Base-by-base conservation (phyloP, 495 filamentous ascomycete genomes). In the Halenospora varia region DNA sequence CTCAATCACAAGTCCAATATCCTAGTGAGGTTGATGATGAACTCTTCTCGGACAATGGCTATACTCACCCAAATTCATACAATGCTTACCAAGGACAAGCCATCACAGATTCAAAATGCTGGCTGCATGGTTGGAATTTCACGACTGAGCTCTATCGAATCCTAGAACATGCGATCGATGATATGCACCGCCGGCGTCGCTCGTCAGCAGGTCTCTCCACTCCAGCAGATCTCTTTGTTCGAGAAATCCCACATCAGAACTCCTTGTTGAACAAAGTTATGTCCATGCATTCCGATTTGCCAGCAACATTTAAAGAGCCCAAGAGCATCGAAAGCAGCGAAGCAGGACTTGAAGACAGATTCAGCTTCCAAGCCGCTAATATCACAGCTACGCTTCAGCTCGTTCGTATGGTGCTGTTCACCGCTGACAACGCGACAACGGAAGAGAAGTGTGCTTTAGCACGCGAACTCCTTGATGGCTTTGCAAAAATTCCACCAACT, bases 101-200 rank as follows among this genome's bases (percentile, higher is more conserved):
- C 11, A 56, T 53, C 20, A 39, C 35, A 2, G 64, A 69, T 17
- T 62, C 63, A 1, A 55, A 63, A 13, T 66, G 64, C n/a, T 81
- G 77, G 77, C 62, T 81, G 17, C 70, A 68, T 24, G 77, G 77
- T 8, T 80, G 76, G 75, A 80, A 81, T 51, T 81, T 79, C 53
- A 73, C 70, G 18, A 79, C 75, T 0, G 76, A 81, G 55, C 67
- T 80, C 0, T 80, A 80, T 61, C 72, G 77, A 8, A 69, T 80
- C 10, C 56, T 81, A 10, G 76, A 81, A 56, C 73, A 79, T 51
- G 68, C 72, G 0, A 63, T 79, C 1, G 72, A 72, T 62, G 66
- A 65, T 18, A 64, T 71, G 62, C 41, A 65, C 62, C 24, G 66
- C 66, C 26, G 64, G 67, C 19, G 53, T 18, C 39, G 26, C 20